phyloP scores from a whole-genome alignment of 2,329 filamentous ascomycete genomes.

The Trichoderma sp. region DNA sequence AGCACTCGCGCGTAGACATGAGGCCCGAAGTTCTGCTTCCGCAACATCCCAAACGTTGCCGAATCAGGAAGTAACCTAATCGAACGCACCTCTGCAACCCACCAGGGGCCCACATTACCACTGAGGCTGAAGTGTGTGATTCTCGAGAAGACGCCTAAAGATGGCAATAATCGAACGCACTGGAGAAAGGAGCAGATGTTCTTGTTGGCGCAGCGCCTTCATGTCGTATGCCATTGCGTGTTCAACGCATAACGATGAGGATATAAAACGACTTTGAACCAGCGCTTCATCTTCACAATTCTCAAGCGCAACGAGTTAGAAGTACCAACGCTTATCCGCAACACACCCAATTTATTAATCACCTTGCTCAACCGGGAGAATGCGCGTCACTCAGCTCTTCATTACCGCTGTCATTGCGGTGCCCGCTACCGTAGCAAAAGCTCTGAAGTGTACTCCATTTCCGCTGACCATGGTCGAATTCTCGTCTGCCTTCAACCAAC shows the following conservation, averaged over 20 bases:
- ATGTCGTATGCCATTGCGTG: background rate
- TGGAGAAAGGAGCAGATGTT: background rate
- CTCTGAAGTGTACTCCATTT: constrained; percentile 33
- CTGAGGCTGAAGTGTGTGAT: background rate
- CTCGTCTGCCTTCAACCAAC: constrained; percentile 40
- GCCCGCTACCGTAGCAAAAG: background rate
- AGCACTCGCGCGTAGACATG: no score
- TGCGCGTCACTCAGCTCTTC: background rate
- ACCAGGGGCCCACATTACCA: background rate
- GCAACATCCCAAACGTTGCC: background rate
- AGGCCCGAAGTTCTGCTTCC: no score
- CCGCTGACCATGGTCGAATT: constrained; percentile 36
- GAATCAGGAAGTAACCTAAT: constrained; percentile 4
- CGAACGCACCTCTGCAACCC: background rate
- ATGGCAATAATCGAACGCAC: constrained; percentile 2
- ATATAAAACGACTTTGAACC: background rate
- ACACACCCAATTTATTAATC: no score
- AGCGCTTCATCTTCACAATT: background rate
- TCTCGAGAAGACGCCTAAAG: background rate
- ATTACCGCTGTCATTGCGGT: background rate
- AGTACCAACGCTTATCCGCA: background rate
- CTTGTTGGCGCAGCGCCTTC: background rate
- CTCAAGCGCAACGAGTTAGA: background rate
- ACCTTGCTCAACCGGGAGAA: background rate
- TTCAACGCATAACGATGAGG: background rate